Conservation (phyloP, 305 asterid genomes). For the Rubia balearica region DNA sequence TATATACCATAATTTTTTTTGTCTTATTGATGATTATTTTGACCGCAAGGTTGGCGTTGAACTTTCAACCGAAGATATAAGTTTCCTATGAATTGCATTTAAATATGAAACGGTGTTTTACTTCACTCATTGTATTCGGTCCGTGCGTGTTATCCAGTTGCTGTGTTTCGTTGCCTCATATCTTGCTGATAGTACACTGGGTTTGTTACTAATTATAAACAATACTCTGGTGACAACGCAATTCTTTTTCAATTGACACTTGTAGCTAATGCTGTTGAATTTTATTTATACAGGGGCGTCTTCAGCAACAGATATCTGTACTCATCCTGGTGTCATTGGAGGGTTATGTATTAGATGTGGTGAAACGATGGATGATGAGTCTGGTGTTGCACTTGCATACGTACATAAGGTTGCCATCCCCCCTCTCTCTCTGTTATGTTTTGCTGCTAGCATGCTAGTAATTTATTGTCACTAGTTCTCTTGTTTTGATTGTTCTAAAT, state of each 20-base stretch:
- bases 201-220: not conserved
- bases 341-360: conserved; percentile 95
- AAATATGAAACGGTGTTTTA: not conserved
- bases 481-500: not conserved
- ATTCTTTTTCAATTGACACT: not conserved
- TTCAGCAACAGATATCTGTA: conserved; percentile 31
- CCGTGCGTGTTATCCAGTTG: not conserved
- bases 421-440: not conserved
- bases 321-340: conserved; percentile 77
- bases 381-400: conserved; percentile 64
- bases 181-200: not conserved
- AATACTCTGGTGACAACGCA: not conserved
- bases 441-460: not conserved
- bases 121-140: not conserved
- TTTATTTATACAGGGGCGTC: conserved; percentile 21
- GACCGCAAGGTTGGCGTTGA: not conserved
- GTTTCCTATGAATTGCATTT: not conserved
- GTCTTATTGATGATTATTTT: too few relatives aligned
- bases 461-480: not conserved
- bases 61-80: too few relatives aligned
- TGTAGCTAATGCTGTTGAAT: conserved; percentile 1
- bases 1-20: not conserved
- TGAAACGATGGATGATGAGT: conserved; percentile 49
- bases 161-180: not conserved
- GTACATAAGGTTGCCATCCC: conserved; percentile 31